phyloP scores from a whole-genome alignment of 495 filamentous ascomycete species.

The Podospora anserina region DNA sequence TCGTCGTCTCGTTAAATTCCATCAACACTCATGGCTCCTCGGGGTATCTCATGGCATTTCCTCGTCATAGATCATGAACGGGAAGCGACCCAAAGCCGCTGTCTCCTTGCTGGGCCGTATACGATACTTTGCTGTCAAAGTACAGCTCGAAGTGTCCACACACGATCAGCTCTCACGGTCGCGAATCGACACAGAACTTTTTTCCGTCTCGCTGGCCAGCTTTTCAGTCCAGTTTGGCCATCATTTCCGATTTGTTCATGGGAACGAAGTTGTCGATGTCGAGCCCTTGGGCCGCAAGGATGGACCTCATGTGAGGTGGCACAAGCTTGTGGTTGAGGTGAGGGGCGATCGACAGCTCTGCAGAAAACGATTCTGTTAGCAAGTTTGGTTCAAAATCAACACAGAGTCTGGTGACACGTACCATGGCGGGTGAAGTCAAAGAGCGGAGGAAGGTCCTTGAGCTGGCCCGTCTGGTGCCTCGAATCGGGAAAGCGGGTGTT shows the following conservation, averaged over 20 bases:
- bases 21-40: constrained; percentile 18
- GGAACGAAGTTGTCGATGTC: constrained; percentile 94
- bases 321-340: constrained; percentile 83
- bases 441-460: constrained; percentile 77
- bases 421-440: constrained; percentile 95
- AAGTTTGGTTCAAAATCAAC: neutral
- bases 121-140: constrained; percentile 30
- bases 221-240: constrained; percentile 90
- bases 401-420: constrained; percentile 43
- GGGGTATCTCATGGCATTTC: constrained; percentile 26
- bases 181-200: constrained; percentile 17
- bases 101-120: constrained; percentile 24
- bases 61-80: constrained; percentile 30
- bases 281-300: constrained; percentile 71
- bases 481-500: constrained; percentile 88
- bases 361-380: neutral
- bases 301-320: constrained; percentile 72
- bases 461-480: constrained; percentile 70
- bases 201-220: constrained; percentile 12
- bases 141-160: constrained; percentile 27
- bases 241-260: constrained; percentile 89
- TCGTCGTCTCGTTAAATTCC: constrained; percentile 16
- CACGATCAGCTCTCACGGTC: constrained; percentile 20
- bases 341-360: constrained; percentile 93
- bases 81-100: constrained; percentile 28